Percentiles rank a stretch among this genome's conserved stretches.
Evolutionary conservation across 768 basidiomycete genomes (phyloP).

Genomic region (Butyriboletus loyo): DNA sequence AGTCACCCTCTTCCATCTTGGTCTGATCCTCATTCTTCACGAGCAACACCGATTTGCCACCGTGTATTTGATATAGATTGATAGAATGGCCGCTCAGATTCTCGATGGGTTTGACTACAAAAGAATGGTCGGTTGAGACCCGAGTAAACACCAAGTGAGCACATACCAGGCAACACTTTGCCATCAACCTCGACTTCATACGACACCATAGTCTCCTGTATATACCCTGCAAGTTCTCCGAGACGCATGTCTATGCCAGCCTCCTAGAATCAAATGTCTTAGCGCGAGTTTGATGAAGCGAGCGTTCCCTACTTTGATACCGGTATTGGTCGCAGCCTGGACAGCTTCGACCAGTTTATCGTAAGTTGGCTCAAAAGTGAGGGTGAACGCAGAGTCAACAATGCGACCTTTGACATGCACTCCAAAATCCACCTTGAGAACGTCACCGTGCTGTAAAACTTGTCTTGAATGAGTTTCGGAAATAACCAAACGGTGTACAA

Average conservation of each 20-base stretch:
- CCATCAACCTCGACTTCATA: slow-evolving; percentile 95
- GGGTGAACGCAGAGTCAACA: slow-evolving; percentile 92
- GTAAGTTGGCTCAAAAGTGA: slow-evolving; percentile 86
- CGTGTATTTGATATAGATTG: slow-evolving; percentile 87
- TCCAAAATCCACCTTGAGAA: slow-evolving; percentile 96
- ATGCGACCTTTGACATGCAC: slow-evolving; percentile 98
- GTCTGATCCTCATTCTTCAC: slow-evolving; percentile 87
- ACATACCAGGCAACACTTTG: slow-evolving; percentile 72
- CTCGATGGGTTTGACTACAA: slow-evolving; percentile 85
- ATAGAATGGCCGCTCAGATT: slow-evolving; percentile 97
- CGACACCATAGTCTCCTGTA: slow-evolving; percentile 99
- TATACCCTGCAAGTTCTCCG: slow-evolving; percentile 86
- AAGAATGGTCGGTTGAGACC: not conserved
- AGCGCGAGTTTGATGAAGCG: not conserved
- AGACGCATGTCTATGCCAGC: slow-evolving; percentile 94
- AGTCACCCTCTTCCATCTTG: slow-evolving; percentile 99
- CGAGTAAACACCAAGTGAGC: not conserved
- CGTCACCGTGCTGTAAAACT: slow-evolving; percentile 83
- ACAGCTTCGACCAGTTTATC: slow-evolving; percentile 88
- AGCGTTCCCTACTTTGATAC: slow-evolving; percentile 62
- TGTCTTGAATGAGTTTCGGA: slow-evolving; percentile 10
- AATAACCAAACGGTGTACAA: slow-evolving; percentile 8
- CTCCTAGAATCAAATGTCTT: slow-evolving; percentile 51
- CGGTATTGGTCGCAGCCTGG: slow-evolving; percentile 91
- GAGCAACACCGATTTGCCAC: slow-evolving; percentile 86